Base-by-base conservation (phyloP, 805 yeast species). In the Suhomyces vadensis region DNA sequence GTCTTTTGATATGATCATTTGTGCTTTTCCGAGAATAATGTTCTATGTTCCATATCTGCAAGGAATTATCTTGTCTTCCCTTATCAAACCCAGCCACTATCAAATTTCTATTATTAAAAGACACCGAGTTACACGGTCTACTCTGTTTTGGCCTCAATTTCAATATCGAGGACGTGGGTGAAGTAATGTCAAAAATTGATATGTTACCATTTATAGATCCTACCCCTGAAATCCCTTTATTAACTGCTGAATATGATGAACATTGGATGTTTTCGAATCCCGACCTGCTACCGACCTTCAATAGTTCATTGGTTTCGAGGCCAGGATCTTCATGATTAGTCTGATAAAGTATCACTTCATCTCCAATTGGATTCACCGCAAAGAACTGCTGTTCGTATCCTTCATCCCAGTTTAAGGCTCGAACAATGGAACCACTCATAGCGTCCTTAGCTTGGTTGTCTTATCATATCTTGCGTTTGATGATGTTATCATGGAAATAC, bases 81-180 rank as follows among this genome's bases (percentile, higher is more conserved):
- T 87, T 79, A 50, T 89, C 97, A 46, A 83, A 75, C 0, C 95
- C 96, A 27, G 84, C 79, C 0, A 88, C 96, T 4, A 90, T 69
- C 23, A 85, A 61, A 1, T 85, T 85, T 23, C 72, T 69, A 20
- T 74, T 68, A 57, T 81, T 87, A 64, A 90, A 85, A 0, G 91
- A 77, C 1, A 89, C 54, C 0, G 91, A 64, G 54, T 87, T 88
- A 53, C 95, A 85, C 1, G 92, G 84, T 43, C 96, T 70, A 14
- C 79, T 72, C 47, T 83, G 89, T 43, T 80, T 79, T 0, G 89
- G 83, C 38, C 78, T 69, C 11, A 85, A 65, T 40, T 69, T 66
- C 16, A 77, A 52, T 2, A 70, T 51, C 3, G 74, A 53, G 8
- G 67, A 54, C 10, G 57, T 56, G 6, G 70, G 56, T 4, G 69